A percentile compares a stretch with the other conserved stretches of the same genome.
Conservation (phyloP, 345 rosid genomes). For the Stellera chamaejasme region DNA sequence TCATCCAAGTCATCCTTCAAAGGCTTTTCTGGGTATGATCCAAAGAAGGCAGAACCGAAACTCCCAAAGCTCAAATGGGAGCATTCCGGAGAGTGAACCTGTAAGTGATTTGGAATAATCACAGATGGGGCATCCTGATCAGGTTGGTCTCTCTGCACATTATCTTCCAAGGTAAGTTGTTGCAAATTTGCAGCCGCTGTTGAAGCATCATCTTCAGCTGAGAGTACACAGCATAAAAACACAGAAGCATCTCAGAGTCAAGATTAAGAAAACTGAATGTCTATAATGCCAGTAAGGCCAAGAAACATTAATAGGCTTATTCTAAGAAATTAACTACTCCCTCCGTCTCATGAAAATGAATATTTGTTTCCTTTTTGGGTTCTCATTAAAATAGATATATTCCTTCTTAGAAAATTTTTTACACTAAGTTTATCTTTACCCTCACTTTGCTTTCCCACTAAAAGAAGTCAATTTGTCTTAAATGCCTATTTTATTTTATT, state of each 20-base stretch:
- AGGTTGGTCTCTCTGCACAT: constrained; percentile 34
- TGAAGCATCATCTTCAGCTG: constrained; percentile 59
- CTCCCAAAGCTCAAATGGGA: constrained; percentile 96
- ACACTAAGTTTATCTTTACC: too few relatives aligned
- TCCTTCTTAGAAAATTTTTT: too few relatives aligned
- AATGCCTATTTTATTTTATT: too few relatives aligned
- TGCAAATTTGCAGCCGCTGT: constrained; percentile 47
- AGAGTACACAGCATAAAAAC: constrained; percentile 10
- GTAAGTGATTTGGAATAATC: constrained; percentile 89
- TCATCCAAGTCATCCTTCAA: constrained; percentile 54
- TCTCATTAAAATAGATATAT: too few relatives aligned
- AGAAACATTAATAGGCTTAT: too few relatives aligned
- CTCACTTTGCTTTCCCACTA: too few relatives aligned
- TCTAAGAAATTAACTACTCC: not conserved
- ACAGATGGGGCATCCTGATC: constrained; percentile 76
- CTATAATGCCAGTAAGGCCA: too few relatives aligned
- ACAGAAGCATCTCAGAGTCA: constrained; percentile 8
- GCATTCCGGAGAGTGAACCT: constrained; percentile 74
- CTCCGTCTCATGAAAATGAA: too few relatives aligned
- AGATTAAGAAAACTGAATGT: constrained; percentile 1
- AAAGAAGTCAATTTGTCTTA: too few relatives aligned
- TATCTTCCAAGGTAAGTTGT: constrained; percentile 46
- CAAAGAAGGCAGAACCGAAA: constrained; percentile 57
- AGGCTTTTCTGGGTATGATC: constrained; percentile 42
- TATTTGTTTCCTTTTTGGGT: too few relatives aligned